Base-by-base conservation (phyloP, 176 grass and related monocot genomes). In the Musa itinerans region DNA sequence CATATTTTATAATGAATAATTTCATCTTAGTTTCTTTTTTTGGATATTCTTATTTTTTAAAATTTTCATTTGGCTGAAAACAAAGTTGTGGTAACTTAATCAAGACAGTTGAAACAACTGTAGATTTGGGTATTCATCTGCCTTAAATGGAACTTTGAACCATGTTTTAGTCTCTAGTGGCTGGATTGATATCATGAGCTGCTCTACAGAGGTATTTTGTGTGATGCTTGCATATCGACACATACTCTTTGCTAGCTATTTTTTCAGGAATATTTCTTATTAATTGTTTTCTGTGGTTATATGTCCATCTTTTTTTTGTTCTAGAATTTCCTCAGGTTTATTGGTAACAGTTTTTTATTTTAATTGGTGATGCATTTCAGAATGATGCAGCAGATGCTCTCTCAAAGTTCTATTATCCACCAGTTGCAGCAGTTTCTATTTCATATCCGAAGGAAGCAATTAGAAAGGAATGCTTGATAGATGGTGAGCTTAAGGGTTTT, bases 341-440 rank as follows among this genome's bases (percentile, higher is more conserved):
- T 20, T 19, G 57, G 57, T 50, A 70, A 16, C 19, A n/a, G 10
- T 70, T 0, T 61, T 70, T 50, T 81, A 9, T 63, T 76, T 2
- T 2, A 20, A 61, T 81, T 53, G 65, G 24, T 87, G 50, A 12
- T 61, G 79, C 57, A 51, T 69, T 65, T 52, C 81, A 94, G 90
- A 81, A 53, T 48, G 90, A 89, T 76, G 95, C 88, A 54, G 90
- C 88, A 34, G 88, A 94, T 87, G 86, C 84, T 53, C 86, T 94
- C 27, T 91, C 90, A 80, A 93, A 79, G 82, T 88, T 99, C 67
- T 92, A 89, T 89, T 94, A 99, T 72, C 90, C 95, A 63, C 90
- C 95, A 68, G 95, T 99, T 79, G 95, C 95, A 68, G 95, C 90
- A 70, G 95, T 99, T 74, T 86, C 95, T 50, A 17, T 99, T 81